Evolutionary conservation across 192 early-diverging fungal genomes (phyloP), one percentile per base, ranked within the genome.

Genomic region (Backusella psychrophila): DNA sequence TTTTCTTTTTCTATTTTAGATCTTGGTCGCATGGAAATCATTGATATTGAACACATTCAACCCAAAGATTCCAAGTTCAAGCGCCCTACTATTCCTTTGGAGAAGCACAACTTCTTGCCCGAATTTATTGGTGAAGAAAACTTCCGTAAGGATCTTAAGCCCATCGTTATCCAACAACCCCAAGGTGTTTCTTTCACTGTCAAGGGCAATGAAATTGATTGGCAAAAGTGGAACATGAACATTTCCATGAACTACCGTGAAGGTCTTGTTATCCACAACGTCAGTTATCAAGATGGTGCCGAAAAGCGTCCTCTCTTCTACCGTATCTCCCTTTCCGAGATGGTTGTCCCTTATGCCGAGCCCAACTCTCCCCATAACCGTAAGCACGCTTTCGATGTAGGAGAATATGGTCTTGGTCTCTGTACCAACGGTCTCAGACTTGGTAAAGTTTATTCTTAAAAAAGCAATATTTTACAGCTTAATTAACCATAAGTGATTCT

Each of bases 221-320:
- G 82, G 82, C 82, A 83, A 77, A 83, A 83, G 75, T 83, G 78
- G 78, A 83, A 83, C 46, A 74, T 83, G 72, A 75, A 71, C 42
- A 83, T 83, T 67, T 80, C 78, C 38, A 79, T 83, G 74, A 83
- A 83, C 78, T 83, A 83, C 59, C 74, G 82, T 66, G 82, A 83
- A 63, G 82, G 82, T 77, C 73, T 83, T 6, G 82, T 83, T 17
- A 79, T 83, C 4, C 82, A 83, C 56, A 83, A 83, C 35, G 75
- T 83, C 38, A 77, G 49, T 21, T 83, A 83, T 34, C 77, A 80
- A 66, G 82, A 83, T 67, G 82, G 82, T 72, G 75, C 71, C 14
- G 76, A 83, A 41, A 71, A 74, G 41, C 66, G 82, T 65, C 82
- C 82, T 75, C 53, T 83, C 3, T 83, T 83, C 75, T 83, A 80